Evolutionary conservation across 495 filamentous ascomycete species (phyloP), one percentile per base, ranked within the genome.

Genomic region (Xylaria palmicola): DNA sequence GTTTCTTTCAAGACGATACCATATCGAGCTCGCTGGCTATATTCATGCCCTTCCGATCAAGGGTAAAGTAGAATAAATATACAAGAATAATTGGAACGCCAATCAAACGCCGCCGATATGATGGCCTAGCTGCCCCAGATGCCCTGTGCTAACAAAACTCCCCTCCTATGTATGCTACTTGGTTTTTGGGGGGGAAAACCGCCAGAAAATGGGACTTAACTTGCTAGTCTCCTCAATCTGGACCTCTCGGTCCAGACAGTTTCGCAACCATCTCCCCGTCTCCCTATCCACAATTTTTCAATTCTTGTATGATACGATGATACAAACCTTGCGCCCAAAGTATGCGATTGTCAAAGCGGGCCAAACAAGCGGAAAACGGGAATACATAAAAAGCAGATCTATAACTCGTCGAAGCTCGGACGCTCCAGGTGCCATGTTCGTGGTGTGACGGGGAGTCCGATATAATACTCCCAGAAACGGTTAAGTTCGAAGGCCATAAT

Each of bases 391-490:
- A 19, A 7, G 15, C 52, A 20, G 19, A 27, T 60, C 68, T 71
- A 88, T 56, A 89, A 63, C 75, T 89, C 90, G 64, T 90, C 86
- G 48, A 77, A 71, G 45, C 67, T 76, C 26, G 86, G 83, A 32
- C 77, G 63, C 62, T 79, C 69, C 32, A 92, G 72, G 54, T 78
- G 75, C 90, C 90, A 96, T 10, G 73, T 76, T 62, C 90, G 79
- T 5, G 88, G 87, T 45, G 75, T 75, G 17, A 93, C 84, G 7
- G 91, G 88, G 56, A 91, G 70, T 27, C 92, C 92, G n/a, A 96
- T 75, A 77, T 86, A 97, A 68, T 78, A 90, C 49, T 88, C 81
- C 85, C 86, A 93, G 17, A 89, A 62, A 40, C 92, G 81, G 45
- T 69, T 70, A 4, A 82, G 43, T 70, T 96, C 91, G 0, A 80